Percentiles rank a stretch among this genome's conserved stretches.
phyloP scores from a whole-genome alignment of 805 yeast genomes.

The Metschnikowia orientalis region DNA sequence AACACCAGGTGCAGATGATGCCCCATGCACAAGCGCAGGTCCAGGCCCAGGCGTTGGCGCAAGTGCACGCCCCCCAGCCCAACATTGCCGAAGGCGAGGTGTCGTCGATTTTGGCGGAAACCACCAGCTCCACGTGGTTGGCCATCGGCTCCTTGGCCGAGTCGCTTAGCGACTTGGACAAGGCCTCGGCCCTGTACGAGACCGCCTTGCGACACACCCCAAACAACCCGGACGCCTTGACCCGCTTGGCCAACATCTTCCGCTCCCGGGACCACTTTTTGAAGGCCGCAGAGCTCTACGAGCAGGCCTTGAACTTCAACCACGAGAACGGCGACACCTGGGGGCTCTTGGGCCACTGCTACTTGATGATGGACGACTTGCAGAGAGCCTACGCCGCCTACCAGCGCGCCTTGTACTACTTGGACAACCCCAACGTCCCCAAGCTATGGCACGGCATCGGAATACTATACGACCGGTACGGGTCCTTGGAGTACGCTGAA shows the following conservation, averaged over 20 bases:
- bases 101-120: slow-evolving; percentile 29
- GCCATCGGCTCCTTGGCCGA: slow-evolving; percentile 90
- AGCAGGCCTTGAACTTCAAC: slow-evolving; percentile 73
- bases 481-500: slow-evolving; percentile 94
- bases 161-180: slow-evolving; percentile 78
- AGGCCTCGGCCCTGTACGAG: slow-evolving; percentile 86
- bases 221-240: slow-evolving; percentile 77
- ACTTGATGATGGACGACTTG: slow-evolving; percentile 91
- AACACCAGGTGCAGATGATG: slow-evolving; percentile 18
- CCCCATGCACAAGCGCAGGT: slow-evolving; percentile 17
- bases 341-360: slow-evolving; percentile 96
- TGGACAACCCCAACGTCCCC: slow-evolving; percentile 92
- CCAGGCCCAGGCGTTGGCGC: slow-evolving; percentile 13
- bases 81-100: slow-evolving; percentile 11
- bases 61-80: slow-evolving; percentile 11
- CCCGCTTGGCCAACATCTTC: slow-evolving; percentile 82
- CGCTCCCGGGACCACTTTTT: slow-evolving; percentile 86
- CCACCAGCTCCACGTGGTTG: slow-evolving; percentile 81
- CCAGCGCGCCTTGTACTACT: slow-evolving; percentile 89
- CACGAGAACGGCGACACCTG: slow-evolving; percentile 94
- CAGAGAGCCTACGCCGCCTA: slow-evolving; percentile 95
- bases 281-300: slow-evolving; percentile 91
- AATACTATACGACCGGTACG: slow-evolving; percentile 91
- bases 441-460: slow-evolving; percentile 99
- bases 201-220: slow-evolving; percentile 83